Evolutionary conservation across 495 filamentous ascomycete genomes (phyloP).

Genomic region (Aspergillus olivimuriae): DNA sequence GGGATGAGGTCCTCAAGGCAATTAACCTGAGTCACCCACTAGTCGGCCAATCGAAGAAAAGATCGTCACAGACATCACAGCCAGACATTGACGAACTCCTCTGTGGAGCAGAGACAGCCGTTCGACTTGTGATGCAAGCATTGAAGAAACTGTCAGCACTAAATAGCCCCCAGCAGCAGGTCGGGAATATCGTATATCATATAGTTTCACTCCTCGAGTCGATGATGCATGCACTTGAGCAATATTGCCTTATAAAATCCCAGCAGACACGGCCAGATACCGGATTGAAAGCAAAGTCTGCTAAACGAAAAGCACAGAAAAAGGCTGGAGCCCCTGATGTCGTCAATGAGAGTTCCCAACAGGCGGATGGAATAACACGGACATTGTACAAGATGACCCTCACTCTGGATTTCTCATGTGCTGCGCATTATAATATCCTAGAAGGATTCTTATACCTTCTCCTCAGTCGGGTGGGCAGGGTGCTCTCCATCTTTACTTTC

Average conservation of each 20-base stretch:
- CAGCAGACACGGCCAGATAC: slow-evolving; percentile 1
- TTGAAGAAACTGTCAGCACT: slow-evolving; percentile 27
- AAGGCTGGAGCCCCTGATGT: slow-evolving; percentile 7
- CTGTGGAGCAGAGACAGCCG: slow-evolving; percentile 18
- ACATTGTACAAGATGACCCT: slow-evolving; percentile 25
- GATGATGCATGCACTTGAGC: slow-evolving; percentile 24
- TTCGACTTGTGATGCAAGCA: slow-evolving; percentile 20
- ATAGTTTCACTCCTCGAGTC: slow-evolving; percentile 37
- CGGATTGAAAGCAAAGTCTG: background rate
- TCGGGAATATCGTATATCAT: slow-evolving; percentile 29
- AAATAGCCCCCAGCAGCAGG: slow-evolving; percentile 9
- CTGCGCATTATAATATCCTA: slow-evolving; percentile 24
- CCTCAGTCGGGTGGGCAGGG: slow-evolving; percentile 28
- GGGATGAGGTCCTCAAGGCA: slow-evolving; percentile 13
- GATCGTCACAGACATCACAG: slow-evolving; percentile 1
- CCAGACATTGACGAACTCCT: slow-evolving; percentile 13
- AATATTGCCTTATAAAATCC: slow-evolving; percentile 19
- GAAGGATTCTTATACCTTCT: slow-evolving; percentile 34
- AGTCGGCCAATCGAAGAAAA: slow-evolving; percentile 5
- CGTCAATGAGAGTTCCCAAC: background rate
- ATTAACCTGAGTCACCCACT: slow-evolving; percentile 4
- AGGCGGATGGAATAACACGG: background rate
- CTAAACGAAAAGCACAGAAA: slow-evolving; percentile 4
- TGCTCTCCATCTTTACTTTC: slow-evolving; percentile 36
- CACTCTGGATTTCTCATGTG: slow-evolving; percentile 17